Base-by-base conservation (phyloP, 192 early-diverging fungal genomes). In the Allomyces javanicus region DNA sequence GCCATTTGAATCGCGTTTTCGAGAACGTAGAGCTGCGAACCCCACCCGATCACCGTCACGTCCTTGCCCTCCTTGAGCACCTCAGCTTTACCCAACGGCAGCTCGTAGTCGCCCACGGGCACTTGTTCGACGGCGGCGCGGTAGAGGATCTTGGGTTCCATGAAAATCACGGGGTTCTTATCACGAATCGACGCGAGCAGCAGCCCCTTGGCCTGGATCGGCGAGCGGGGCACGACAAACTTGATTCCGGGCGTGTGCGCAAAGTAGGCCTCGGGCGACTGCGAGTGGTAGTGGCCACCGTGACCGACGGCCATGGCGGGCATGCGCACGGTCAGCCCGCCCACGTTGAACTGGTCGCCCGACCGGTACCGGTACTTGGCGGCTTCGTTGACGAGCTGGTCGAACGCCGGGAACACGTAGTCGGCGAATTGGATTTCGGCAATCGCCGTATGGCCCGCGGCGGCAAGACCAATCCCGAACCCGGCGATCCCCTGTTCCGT, bases 351-450 rank as follows among this genome's bases (percentile, higher is more conserved):
- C 71, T 85, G 76, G 67, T 87, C 86, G n/a, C 95, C 95, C 9
- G 89, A 89, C 24, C 95, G 82, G 80, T 96, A 97, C 61, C 95
- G 84, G 75, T 87, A 97, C 77, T 97, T 97, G 26, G 93, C 90
- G 11, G 95, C 95, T 73, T 97, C 95, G 73, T 97, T 98, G 10
- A 93, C 93, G 40, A 98, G 72, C 85, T 97, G 95, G 76, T 98
- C 95, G 72, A 96, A 98, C 10, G 93, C 95, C 6, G 95, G 95
- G 74, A 90, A 95, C 17, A 98, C 91, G 69, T 98, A 98, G 77
- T 98, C 95, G 6, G 92, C 95, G 77, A 97, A 97, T 77, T 97
- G 95, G 26, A 97, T 96, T 74, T 97, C 95, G 25, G 95, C 95
- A 71, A 97, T 91, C 61, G 95, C 91, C 22, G 93, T 96, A 70